A percentile compares a stretch with the other conserved stretches of the same genome.
These are phyloP conservation scores for Colletotrichum cereale DNA, from an alignment of 2,329 filamentous ascomycete genomes.

Conservation along the genomic window DNA sequence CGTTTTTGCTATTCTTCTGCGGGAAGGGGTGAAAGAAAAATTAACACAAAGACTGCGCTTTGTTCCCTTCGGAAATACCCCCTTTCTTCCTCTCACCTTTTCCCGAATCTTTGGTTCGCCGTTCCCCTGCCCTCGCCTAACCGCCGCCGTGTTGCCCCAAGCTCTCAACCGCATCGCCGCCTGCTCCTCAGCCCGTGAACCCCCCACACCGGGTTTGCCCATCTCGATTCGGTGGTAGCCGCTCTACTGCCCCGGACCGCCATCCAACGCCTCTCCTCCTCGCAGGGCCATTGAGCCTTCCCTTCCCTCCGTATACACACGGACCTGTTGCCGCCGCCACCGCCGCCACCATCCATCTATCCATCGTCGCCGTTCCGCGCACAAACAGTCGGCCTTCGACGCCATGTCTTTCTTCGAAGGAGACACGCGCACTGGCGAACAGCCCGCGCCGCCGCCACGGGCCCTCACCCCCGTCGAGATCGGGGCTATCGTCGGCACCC, in stretches of 20 bases:
- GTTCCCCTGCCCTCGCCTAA: neutral
- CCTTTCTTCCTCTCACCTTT: neutral
- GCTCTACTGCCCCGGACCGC: neutral
- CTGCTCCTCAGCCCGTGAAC: neutral
- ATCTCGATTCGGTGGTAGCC: neutral
- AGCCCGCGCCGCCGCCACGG: slow-evolving; percentile 29
- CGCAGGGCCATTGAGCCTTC: neutral
- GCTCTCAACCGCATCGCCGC: neutral
- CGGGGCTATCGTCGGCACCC: slow-evolving; percentile 45
- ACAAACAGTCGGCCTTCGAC: neutral
- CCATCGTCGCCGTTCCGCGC: neutral
- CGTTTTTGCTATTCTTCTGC: neutral
- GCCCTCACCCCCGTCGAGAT: slow-evolving; percentile 46
- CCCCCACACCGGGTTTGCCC: neutral
- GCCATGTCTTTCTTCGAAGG: slow-evolving; percentile 40
- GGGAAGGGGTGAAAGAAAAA: neutral
- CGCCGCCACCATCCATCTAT: neutral
- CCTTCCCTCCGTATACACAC: neutral
- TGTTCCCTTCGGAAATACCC: neutral
- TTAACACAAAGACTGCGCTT: neutral
- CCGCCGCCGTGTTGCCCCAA: neutral
- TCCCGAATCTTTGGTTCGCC: neutral
- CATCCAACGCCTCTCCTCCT: slow-evolving; percentile 1
- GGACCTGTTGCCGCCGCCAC: neutral
- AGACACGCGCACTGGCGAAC: slow-evolving; percentile 35